Evolutionary conservation across 2,329 filamentous ascomycete genomes (phyloP).

Genomic region (Uncinocarpus reesii): DNA sequence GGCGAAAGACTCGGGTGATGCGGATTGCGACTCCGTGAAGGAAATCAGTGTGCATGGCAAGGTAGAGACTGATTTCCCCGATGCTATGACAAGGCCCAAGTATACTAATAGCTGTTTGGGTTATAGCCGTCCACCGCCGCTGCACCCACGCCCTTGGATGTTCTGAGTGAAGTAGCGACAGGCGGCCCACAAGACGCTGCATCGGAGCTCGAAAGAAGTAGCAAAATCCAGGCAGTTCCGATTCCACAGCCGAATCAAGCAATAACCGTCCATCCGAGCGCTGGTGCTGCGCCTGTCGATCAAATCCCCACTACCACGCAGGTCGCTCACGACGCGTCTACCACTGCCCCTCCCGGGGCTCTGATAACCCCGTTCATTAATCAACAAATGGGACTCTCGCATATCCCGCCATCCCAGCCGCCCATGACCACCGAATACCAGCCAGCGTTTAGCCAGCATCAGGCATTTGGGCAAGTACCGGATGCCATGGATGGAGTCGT

Average conservation of each 20-base stretch:
- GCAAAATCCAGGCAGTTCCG: not conserved
- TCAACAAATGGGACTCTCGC: conserved; percentile 1
- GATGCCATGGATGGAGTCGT: not conserved
- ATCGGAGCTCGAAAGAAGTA: not conserved
- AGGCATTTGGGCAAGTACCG: not conserved
- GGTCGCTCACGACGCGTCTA: not conserved
- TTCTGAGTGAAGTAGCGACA: conserved; percentile 36
- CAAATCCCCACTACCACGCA: not conserved
- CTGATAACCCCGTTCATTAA: conserved; percentile 2
- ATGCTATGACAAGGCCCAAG: not conserved
- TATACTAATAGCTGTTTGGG: not conserved
- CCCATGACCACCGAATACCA: conserved; percentile 1
- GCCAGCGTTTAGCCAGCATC: not conserved
- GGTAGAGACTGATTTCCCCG: not conserved
- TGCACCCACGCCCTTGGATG: conserved; percentile 27
- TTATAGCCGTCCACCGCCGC: not conserved
- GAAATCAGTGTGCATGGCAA: not conserved
- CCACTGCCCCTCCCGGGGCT: not conserved
- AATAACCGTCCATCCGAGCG: not conserved
- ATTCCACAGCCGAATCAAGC: not conserved
- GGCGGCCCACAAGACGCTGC: conserved; percentile 20
- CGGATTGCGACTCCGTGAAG: not conserved
- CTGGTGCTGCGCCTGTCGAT: not conserved
- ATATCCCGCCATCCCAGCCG: not conserved
- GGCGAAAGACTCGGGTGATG: conserved; percentile 2